Conservation (phyloP, 2,329 filamentous ascomycete genomes). For the Cladophialophora bantiana region DNA sequence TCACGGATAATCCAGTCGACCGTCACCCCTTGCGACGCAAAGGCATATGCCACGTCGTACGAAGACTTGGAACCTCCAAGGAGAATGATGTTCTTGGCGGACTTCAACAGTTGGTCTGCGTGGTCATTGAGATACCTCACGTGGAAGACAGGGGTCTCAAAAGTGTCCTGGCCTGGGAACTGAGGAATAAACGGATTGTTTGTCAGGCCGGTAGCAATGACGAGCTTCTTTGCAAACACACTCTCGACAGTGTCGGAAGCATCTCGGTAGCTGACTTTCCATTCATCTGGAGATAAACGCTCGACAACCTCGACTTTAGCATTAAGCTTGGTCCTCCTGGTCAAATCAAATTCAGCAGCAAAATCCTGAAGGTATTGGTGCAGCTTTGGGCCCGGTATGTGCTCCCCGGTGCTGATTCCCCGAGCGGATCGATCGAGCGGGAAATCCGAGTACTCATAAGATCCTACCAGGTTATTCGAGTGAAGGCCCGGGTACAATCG, state of each 20-base stretch:
- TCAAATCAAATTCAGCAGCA: constrained; percentile 60
- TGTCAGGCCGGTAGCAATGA: constrained; percentile 68
- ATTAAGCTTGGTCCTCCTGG: constrained; percentile 57
- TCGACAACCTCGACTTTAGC: constrained; percentile 59
- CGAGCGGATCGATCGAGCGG: constrained; percentile 64
- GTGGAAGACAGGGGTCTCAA: constrained; percentile 63
- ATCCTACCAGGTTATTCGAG: constrained; percentile 75
- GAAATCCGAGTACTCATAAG: constrained; percentile 76
- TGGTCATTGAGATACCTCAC: constrained; percentile 59
- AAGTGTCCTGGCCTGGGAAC: constrained; percentile 58
- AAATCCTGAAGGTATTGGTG: constrained; percentile 65
- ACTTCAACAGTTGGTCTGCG: constrained; percentile 43
- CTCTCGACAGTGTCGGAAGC: constrained; percentile 27
- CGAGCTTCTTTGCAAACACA: constrained; percentile 56
- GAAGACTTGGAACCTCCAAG: constrained; percentile 68
- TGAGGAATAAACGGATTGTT: constrained; percentile 63
- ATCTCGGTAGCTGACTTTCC: constrained; percentile 42
- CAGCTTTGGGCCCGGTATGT: constrained; percentile 64
- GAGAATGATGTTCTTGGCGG: constrained; percentile 56
- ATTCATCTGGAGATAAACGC: constrained; percentile 45
- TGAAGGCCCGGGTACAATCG: constrained; percentile 71
- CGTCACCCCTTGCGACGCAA: constrained; percentile 59
- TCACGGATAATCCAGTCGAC: constrained; percentile 66
- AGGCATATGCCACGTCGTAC: constrained; percentile 68
- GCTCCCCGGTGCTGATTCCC: constrained; percentile 55